Conservation (phyloP, 768 basidiomycete genomes). For the Melanogaster broomeanus region DNA sequence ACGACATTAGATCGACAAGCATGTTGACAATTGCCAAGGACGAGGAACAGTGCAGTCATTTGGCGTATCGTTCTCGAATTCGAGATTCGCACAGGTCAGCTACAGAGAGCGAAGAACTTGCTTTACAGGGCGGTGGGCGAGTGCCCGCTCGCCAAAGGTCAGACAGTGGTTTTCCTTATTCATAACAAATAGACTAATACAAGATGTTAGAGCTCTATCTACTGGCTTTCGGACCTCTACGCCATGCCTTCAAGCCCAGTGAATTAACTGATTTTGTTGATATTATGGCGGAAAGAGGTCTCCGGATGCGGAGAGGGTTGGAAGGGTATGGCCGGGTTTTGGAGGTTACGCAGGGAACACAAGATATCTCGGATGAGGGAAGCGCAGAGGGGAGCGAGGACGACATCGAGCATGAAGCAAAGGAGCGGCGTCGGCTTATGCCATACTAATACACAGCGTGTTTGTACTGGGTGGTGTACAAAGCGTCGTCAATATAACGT, state of each 20-base stretch:
- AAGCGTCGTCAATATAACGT: conserved; percentile 3
- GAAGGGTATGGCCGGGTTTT: conserved; percentile 42
- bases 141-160: conserved; percentile 78
- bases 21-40: conserved; percentile 43
- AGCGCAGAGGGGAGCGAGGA: conserved; percentile 36
- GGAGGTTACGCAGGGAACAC: conserved; percentile 13
- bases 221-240: conserved; percentile 71
- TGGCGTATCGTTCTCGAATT: conserved; percentile 80
- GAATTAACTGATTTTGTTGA: conserved; percentile 68
- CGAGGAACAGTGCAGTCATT: conserved; percentile 60
- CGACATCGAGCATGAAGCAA: conserved; percentile 63
- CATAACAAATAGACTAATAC: conserved; percentile 10
- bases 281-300: conserved; percentile 74
- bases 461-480: conserved; percentile 8
- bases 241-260: conserved; percentile 55
- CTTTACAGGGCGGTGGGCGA: conserved; percentile 75
- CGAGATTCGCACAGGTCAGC: conserved; percentile 64
- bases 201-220: conserved; percentile 66
- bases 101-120: conserved; percentile 66
- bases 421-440: conserved; percentile 58
- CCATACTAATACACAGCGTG: conserved; percentile 50
- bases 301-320: conserved; percentile 62
- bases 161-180: background rate
- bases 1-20: background rate
- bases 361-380: conserved; percentile 25